phyloP scores from a whole-genome alignment of 1,284 basidiomycete genomes.

The Apiotrichum brassicae region DNA sequence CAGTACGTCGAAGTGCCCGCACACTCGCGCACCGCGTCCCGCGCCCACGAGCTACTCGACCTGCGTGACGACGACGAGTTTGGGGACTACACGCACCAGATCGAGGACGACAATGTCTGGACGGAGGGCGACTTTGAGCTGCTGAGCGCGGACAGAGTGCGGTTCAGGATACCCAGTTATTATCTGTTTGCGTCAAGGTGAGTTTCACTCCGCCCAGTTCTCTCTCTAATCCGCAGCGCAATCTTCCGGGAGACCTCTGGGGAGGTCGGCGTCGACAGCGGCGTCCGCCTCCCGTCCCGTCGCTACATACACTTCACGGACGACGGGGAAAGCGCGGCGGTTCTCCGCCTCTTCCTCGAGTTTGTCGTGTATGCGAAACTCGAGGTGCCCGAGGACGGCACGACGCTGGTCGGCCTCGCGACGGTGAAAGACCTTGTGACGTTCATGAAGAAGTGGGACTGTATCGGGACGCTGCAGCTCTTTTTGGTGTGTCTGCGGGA shows the following conservation, averaged over 20 bases:
- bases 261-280: neutral
- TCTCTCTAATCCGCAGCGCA: slow-evolving; percentile 3
- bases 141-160: slow-evolving; percentile 9
- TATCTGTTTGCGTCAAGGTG: slow-evolving; percentile 14
- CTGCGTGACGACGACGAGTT: neutral
- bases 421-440: slow-evolving; percentile 3
- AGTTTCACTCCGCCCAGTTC: neutral
- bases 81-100: neutral
- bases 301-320: slow-evolving; percentile 5
- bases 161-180: slow-evolving; percentile 15
- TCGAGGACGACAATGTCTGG: slow-evolving; percentile 10
- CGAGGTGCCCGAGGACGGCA: slow-evolving; percentile 13
- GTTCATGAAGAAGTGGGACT: slow-evolving; percentile 12
- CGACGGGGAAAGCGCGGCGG: slow-evolving; percentile 2
- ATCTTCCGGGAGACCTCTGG: slow-evolving; percentile 8
- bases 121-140: slow-evolving; percentile 17
- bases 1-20: neutral
- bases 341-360: slow-evolving; percentile 12
- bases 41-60: neutral
- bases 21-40: neutral
- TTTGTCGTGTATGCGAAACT: slow-evolving; percentile 7
- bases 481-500: slow-evolving; percentile 8
- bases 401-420: slow-evolving; percentile 9
- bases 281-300: neutral
- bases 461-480: slow-evolving; percentile 4